Conservation (phyloP, 345 rosid species). For the Ricinus communis region DNA sequence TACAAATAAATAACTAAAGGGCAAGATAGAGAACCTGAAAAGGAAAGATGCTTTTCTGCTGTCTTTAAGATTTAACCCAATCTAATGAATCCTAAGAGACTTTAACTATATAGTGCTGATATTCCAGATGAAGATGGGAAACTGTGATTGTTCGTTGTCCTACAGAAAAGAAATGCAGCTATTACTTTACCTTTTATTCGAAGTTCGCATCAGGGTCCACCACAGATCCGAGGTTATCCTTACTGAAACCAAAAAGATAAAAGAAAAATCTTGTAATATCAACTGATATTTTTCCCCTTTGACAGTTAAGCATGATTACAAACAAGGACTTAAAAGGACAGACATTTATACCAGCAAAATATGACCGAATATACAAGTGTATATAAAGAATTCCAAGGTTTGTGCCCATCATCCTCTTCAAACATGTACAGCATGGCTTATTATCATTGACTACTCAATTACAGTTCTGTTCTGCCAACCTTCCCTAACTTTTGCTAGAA, state of each 20-base stretch:
- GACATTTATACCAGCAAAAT: neutral
- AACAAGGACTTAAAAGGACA: neutral
- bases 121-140: no score
- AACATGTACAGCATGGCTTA: neutral
- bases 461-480: neutral
- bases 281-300: neutral
- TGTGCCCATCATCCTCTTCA: neutral
- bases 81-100: no score
- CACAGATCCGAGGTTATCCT: slow-evolving; percentile 18
- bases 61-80: no score
- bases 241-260: neutral
- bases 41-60: no score
- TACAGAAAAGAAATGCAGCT: neutral
- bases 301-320: neutral
- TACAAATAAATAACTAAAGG: no score
- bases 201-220: neutral
- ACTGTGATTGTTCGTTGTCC: neutral
- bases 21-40: no score
- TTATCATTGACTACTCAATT: neutral
- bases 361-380: neutral
- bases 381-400: neutral
- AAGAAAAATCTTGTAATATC: neutral
- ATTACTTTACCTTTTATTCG: neutral
- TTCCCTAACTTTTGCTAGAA: neutral
- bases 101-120: no score